Base-by-base conservation (phyloP, 2,329 filamentous ascomycete species). In the Sclerotinia trifoliorum region DNA sequence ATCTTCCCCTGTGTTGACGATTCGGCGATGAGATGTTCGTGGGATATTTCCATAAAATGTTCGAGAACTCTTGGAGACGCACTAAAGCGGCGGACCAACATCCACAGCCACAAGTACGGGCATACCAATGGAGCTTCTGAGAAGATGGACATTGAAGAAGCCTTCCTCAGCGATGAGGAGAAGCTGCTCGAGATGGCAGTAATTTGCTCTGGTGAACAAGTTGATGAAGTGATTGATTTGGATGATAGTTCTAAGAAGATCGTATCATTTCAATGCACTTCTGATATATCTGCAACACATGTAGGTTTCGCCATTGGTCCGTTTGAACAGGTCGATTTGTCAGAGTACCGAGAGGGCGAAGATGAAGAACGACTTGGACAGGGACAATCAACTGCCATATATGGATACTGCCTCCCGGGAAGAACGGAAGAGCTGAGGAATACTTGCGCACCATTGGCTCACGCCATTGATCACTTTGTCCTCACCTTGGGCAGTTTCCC, bases 1-100 rank as follows among this genome's bases (percentile, higher is more conserved):
- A 87, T 98, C 35, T 99, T 99, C 75, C 95, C 95, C 0, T 98
- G 95, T 78, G 85, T 98, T 65, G 95, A 99, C 77, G 91, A 96
- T 76, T 87, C 90, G 32, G 88, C 88, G 46, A 89, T 91, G 68
- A 86, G 93, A 67, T 94, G 90, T 75, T 88, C 89, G 15, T 99
- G 95, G 92, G 92, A 93, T 68, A 85, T 99, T 62, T 92, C 91
- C 2, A 89, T 99, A 76, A 93, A 90, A 68, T 94, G 90, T 73
- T 92, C 94, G 15, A 87, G 90, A 63, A 97, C 94, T 0, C 82
- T 99, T 0, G 94, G 94, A 6, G 93, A 97, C 80, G 90, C 86
- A 17, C 81, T 90, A 21, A 77, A 75, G 70, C 52, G 81, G 80
- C 73, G 83, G 83, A 19, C 54, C 15, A 65, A 65, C 24, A 39